phyloP scores from a whole-genome alignment of 768 basidiomycete genomes.

The Amanita rimosa region DNA sequence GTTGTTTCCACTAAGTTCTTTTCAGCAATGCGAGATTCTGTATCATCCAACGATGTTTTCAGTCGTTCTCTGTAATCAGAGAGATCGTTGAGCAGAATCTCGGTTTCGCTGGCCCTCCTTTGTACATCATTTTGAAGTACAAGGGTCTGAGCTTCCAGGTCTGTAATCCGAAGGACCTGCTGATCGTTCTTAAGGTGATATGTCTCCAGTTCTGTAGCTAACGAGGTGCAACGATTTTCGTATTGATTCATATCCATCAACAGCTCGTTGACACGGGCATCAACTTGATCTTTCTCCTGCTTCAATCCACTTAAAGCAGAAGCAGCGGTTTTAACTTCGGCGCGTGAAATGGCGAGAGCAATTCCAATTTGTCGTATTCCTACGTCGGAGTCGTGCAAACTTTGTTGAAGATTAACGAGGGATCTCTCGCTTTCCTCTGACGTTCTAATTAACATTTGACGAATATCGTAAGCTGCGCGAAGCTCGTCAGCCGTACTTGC shows the following conservation, averaged over 20 bases:
- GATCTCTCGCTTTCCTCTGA: not conserved
- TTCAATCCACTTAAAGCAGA: constrained; percentile 5
- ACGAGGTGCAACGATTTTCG: not conserved
- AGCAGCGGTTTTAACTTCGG: constrained; percentile 7
- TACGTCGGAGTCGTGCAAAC: not conserved
- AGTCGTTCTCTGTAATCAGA: constrained; percentile 17
- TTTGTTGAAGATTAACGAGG: not conserved
- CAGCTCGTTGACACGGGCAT: not conserved
- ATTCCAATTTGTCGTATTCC: constrained; percentile 1
- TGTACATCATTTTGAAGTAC: constrained; percentile 10
- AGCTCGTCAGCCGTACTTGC: not conserved
- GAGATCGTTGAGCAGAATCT: constrained; percentile 17
- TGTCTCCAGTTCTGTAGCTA: not conserved
- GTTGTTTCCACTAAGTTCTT: constrained; percentile 16
- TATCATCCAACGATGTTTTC: constrained; percentile 15
- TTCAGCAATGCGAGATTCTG: constrained; percentile 12
- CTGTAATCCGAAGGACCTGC: not conserved
- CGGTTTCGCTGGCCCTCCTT: constrained; percentile 10
- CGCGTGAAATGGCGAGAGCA: constrained; percentile 6
- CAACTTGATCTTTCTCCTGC: constrained; percentile 8
- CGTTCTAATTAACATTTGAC: not conserved
- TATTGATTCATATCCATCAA: not conserved
- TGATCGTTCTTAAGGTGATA: not conserved
- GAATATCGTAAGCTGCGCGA: not conserved
- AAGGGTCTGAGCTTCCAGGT: constrained; percentile 14